Evolutionary conservation across 345 rosid genomes (phyloP).

Genomic region (Citrus inodora): DNA sequence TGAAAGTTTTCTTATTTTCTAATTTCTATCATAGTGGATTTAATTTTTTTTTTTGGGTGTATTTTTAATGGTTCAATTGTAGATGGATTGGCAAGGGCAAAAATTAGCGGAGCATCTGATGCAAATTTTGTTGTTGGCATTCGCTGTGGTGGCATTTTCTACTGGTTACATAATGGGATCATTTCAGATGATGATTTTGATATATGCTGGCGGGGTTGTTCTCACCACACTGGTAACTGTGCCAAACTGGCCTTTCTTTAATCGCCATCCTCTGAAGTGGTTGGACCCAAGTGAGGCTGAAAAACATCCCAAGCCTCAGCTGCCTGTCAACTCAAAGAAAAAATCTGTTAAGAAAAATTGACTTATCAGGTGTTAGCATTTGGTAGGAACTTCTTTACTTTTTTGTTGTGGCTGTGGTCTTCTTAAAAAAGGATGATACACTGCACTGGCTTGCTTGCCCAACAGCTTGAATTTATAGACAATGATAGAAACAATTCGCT

Average conservation of each 20-base stretch:
- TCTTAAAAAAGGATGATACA: slow-evolving; percentile 6
- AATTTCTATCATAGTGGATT: background rate
- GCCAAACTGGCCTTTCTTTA: slow-evolving; percentile 92
- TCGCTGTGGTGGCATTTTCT: slow-evolving; percentile 49
- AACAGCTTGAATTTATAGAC: background rate
- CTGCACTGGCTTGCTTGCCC: background rate
- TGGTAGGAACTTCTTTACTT: background rate
- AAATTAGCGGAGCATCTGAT: slow-evolving; percentile 87
- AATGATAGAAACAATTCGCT: background rate
- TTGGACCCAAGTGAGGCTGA: slow-evolving; percentile 75
- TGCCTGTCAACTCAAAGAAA: slow-evolving; percentile 49
- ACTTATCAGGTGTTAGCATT: background rate
- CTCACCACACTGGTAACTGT: slow-evolving; percentile 66
- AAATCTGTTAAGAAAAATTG: slow-evolving; percentile 53
- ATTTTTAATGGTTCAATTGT: background rate
- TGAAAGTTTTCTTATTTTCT: background rate
- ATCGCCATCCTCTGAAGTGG: slow-evolving; percentile 79
- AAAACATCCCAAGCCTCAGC: slow-evolving; percentile 75
- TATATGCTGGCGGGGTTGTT: slow-evolving; percentile 75
- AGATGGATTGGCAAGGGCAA: slow-evolving; percentile 99
- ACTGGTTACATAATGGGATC: slow-evolving; percentile 59
- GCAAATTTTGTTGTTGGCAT: slow-evolving; percentile 75
- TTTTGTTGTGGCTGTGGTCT: background rate
- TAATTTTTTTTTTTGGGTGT: background rate
- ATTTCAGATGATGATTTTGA: slow-evolving; percentile 65